Evolutionary conservation across 306 rosid genomes (phyloP).

Genomic region (Canavalia ensiformis): DNA sequence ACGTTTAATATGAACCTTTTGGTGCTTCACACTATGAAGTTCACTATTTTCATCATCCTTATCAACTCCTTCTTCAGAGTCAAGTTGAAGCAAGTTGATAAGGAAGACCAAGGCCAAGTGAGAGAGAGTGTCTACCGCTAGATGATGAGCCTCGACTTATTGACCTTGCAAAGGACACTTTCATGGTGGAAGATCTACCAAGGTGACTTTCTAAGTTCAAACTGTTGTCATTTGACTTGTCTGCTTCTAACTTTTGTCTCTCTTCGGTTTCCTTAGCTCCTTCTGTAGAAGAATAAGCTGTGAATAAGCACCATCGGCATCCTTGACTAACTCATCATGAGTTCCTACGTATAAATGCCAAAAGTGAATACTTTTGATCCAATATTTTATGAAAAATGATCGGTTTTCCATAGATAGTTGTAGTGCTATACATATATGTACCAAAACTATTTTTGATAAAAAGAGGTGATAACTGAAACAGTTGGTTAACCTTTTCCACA

Average conservation of each 20-base stretch:
- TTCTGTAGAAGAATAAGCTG: slow-evolving; percentile 81
- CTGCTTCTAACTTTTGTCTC: slow-evolving; percentile 19
- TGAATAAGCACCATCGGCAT: slow-evolving; percentile 75
- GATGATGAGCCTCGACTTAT: slow-evolving; percentile 12
- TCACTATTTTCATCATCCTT: slow-evolving; percentile 9
- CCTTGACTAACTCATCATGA: slow-evolving; percentile 64
- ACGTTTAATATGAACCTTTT: slow-evolving; percentile 59
- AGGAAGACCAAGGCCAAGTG: slow-evolving; percentile 31
- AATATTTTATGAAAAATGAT: no score
- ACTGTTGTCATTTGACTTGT: slow-evolving; percentile 25
- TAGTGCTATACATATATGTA: no score
- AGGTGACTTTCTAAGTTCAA: slow-evolving; percentile 44
- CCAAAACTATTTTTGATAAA: neutral
- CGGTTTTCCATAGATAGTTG: no score
- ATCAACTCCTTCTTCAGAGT: slow-evolving; percentile 28
- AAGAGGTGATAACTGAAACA: neutral
- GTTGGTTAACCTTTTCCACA: slow-evolving; percentile 69
- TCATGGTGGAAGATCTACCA: slow-evolving; percentile 33
- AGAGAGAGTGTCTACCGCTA: slow-evolving; percentile 36
- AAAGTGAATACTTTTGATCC: slow-evolving; percentile 6
- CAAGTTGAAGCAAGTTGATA: slow-evolving; percentile 26
- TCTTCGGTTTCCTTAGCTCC: slow-evolving; percentile 49
- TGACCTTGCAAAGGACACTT: neutral
- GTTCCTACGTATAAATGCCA: slow-evolving; percentile 61
- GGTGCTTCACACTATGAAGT: slow-evolving; percentile 15